Conservation (phyloP, 805 yeast genomes). For the Candida coquimbonensis region DNA sequence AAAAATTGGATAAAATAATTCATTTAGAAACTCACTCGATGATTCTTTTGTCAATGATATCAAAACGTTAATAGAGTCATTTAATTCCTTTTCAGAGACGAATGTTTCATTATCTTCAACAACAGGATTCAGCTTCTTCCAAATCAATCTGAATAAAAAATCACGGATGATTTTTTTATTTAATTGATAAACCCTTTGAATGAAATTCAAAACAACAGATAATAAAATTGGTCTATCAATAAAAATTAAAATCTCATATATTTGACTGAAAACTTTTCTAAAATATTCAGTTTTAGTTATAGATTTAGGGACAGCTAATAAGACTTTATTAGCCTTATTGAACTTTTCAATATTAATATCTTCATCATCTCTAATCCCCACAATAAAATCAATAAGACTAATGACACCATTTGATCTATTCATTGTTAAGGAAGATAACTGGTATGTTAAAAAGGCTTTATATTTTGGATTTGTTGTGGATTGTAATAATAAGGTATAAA, state of each 20-base stretch:
- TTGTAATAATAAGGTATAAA: slow-evolving; percentile 51
- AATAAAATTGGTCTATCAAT: slow-evolving; percentile 56
- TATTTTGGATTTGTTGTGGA: slow-evolving; percentile 42
- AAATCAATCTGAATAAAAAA: slow-evolving; percentile 47
- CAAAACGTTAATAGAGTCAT: slow-evolving; percentile 59
- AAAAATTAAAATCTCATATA: slow-evolving; percentile 48
- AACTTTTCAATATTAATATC: slow-evolving; percentile 60
- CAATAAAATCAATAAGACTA: slow-evolving; percentile 65
- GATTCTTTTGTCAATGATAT: slow-evolving; percentile 50
- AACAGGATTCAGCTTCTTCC: slow-evolving; percentile 38
- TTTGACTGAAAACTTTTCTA: slow-evolving; percentile 52
- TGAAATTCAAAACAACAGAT: slow-evolving; percentile 47
- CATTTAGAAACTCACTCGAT: slow-evolving; percentile 27
- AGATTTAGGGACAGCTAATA: slow-evolving; percentile 54
- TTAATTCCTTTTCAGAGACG: slow-evolving; percentile 42
- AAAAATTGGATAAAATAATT: slow-evolving; percentile 24
- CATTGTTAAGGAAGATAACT: slow-evolving; percentile 48
- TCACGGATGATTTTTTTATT: slow-evolving; percentile 48
- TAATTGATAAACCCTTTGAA: slow-evolving; percentile 43
- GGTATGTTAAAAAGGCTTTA: slow-evolving; percentile 37
- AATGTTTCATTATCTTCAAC: slow-evolving; percentile 24
- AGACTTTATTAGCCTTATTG: slow-evolving; percentile 56
- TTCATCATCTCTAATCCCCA: slow-evolving; percentile 72
- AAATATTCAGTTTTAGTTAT: slow-evolving; percentile 46
- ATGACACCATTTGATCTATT: slow-evolving; percentile 64